Percentiles rank a stretch among this genome's conserved stretches.
Conservation (phyloP, 129 eudicot genomes). For the sunflower (Helianthus annuus) region DNA sequence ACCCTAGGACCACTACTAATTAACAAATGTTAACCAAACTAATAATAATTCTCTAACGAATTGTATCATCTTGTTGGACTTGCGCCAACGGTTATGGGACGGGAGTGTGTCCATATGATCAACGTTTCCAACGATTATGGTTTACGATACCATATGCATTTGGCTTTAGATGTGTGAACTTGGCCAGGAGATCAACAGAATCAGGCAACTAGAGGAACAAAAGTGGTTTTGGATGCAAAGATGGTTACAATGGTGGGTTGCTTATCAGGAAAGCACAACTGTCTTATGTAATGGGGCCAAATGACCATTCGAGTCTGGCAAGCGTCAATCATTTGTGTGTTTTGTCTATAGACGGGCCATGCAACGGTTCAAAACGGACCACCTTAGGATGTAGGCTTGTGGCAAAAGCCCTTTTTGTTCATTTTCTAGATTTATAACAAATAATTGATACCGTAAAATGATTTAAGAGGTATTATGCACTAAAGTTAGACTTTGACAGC, state of each 20-base stretch:
- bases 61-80: not conserved
- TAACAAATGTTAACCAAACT: too few species aligned
- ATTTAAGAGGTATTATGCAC: not conserved
- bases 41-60: not conserved
- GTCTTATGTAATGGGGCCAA: conserved; percentile 2
- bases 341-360: not conserved
- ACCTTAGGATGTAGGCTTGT: not conserved
- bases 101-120: not conserved
- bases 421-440: not conserved
- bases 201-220: conserved; percentile 8
- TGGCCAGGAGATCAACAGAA: not conserved
- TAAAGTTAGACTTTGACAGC: too few species aligned
- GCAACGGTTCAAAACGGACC: not conserved
- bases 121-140: not conserved
- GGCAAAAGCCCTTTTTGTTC: not conserved
- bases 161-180: not conserved
- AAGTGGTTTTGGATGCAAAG: conserved; percentile 15
- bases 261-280: conserved; percentile 22
- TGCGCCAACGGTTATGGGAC: not conserved
- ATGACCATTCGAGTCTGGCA: conserved; percentile 5
- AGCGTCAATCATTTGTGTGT: conserved; percentile 9
- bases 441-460: not conserved
- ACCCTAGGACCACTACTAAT: too few species aligned
- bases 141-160: not conserved
- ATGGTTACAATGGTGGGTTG: conserved; percentile 7